Conservation (phyloP, 495 filamentous ascomycete species). For the Lophiostoma macrostomum region DNA sequence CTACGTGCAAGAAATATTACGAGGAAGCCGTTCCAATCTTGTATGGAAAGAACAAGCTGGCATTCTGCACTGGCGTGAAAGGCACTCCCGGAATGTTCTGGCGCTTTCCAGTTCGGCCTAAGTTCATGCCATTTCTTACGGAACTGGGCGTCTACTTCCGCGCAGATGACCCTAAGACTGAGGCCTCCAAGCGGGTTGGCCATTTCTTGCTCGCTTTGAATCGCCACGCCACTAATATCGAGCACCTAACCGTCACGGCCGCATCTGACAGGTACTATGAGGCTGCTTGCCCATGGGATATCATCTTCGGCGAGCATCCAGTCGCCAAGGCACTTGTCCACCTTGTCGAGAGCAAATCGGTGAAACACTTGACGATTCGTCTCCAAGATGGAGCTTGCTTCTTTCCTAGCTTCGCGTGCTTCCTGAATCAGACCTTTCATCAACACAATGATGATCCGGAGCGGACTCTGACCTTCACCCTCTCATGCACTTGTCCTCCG, state of each 20-base stretch:
- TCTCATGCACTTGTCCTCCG: constrained; percentile 13
- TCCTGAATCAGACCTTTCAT: constrained; percentile 1
- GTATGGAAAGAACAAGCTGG: constrained; percentile 12
- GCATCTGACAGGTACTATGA: constrained; percentile 23
- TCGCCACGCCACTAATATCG: constrained; percentile 5
- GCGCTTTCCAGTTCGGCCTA: constrained; percentile 8
- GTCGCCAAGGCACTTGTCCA: constrained; percentile 1
- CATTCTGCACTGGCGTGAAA: constrained; percentile 17
- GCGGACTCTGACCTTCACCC: constrained; percentile 4
- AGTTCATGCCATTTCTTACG: constrained; percentile 10
- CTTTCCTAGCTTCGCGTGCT: background rate
- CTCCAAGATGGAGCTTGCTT: constrained; percentile 17
- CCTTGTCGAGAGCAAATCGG: background rate
- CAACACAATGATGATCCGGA: background rate
- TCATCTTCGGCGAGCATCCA: constrained; percentile 10
- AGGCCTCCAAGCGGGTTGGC: constrained; percentile 2
- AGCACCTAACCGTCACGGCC: constrained; percentile 9
- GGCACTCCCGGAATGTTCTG: constrained; percentile 13
- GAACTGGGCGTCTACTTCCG: constrained; percentile 22
- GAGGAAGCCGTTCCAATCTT: constrained; percentile 19
- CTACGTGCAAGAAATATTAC: constrained; percentile 22
- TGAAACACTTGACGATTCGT: constrained; percentile 11
- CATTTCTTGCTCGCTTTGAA: constrained; percentile 11
- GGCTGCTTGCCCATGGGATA: constrained; percentile 8
- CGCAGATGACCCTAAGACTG: constrained; percentile 1